A percentile compares a stretch with the other conserved stretches of the same genome.
Evolutionary conservation across 805 yeast genomes (phyloP).

Genomic region (Yarrowia bubula): DNA sequence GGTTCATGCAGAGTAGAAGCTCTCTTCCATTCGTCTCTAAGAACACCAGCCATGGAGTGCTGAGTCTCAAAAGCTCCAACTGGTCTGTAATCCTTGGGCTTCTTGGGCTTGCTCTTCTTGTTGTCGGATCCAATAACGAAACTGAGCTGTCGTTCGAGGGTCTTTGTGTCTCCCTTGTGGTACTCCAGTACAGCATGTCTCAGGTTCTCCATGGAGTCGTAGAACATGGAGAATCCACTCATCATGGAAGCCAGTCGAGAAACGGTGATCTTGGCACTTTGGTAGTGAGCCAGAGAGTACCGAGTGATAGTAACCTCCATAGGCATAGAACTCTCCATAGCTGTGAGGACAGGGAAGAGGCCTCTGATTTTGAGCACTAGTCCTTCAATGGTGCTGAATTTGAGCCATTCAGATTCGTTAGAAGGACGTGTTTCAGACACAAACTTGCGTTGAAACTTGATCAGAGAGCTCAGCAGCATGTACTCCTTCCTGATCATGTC

Average conservation of each 20-base stretch:
- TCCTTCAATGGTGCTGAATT: conserved; percentile 17
- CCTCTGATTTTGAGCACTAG: conserved; percentile 4
- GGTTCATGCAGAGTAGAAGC: neutral
- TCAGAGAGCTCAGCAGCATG: conserved; percentile 27
- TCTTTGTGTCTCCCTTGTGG: conserved; percentile 32
- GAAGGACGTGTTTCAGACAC: conserved; percentile 30
- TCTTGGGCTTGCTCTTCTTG: neutral
- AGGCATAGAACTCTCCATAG: conserved; percentile 28
- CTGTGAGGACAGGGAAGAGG: conserved; percentile 30
- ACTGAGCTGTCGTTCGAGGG: conserved; percentile 29
- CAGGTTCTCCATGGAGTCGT: conserved; percentile 26
- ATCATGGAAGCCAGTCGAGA: conserved; percentile 9
- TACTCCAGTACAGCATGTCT: conserved; percentile 28
- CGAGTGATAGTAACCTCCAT: conserved; percentile 34
- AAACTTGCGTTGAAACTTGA: conserved; percentile 26
- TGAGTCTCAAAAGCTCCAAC: conserved; percentile 33
- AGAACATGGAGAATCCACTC: conserved; percentile 14
- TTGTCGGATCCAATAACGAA: neutral
- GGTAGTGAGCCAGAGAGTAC: conserved; percentile 1
- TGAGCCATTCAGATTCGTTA: conserved; percentile 5
- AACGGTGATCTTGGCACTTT: neutral
- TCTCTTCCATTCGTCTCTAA: conserved; percentile 8
- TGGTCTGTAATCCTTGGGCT: conserved; percentile 30
- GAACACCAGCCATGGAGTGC: conserved; percentile 26
- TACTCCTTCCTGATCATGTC: conserved; percentile 29